Evolutionary conservation across 495 filamentous ascomycete genomes (phyloP).

Genomic region (Trichoderma erinaceum): DNA sequence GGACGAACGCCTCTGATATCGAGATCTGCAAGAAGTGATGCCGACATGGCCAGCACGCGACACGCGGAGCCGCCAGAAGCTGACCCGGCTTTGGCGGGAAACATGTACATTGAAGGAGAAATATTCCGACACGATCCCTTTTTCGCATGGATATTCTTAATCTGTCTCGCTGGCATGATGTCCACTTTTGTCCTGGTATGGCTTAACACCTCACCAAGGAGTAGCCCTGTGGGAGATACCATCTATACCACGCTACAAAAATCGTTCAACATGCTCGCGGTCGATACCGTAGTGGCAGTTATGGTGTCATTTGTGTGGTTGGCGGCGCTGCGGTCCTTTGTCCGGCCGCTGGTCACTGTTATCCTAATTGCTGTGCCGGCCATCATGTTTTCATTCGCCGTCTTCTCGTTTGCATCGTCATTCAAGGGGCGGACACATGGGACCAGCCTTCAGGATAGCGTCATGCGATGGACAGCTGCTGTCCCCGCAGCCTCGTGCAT

Average conservation of each 20-base stretch:
- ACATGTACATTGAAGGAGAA: conserved; percentile 35
- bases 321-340: conserved; percentile 76
- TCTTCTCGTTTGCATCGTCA: conserved; percentile 88
- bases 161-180: conserved; percentile 73
- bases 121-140: conserved; percentile 70
- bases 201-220: conserved; percentile 70
- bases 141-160: conserved; percentile 86
- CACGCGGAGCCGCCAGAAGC: conserved; percentile 27
- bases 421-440: conserved; percentile 69
- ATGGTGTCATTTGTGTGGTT: conserved; percentile 88
- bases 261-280: conserved; percentile 81
- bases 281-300: conserved; percentile 86
- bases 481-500: conserved; percentile 67
- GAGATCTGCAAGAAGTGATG: conserved; percentile 19
- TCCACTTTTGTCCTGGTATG: conserved; percentile 82
- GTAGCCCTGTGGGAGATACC: conserved; percentile 65
- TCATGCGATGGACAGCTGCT: conserved; percentile 81
- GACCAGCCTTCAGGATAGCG: conserved; percentile 69
- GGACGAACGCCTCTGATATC: conserved; percentile 18
- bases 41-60: conserved; percentile 21
- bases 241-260: conserved; percentile 83
- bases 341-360: conserved; percentile 68
- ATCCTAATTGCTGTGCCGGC: conserved; percentile 80
- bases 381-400: conserved; percentile 75
- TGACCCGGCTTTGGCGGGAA: conserved; percentile 22